A percentile compares a stretch with the other conserved stretches of the same genome.
Conservation (phyloP, 371 early-diverging fungal species). For the Mortierella sp. region DNA sequence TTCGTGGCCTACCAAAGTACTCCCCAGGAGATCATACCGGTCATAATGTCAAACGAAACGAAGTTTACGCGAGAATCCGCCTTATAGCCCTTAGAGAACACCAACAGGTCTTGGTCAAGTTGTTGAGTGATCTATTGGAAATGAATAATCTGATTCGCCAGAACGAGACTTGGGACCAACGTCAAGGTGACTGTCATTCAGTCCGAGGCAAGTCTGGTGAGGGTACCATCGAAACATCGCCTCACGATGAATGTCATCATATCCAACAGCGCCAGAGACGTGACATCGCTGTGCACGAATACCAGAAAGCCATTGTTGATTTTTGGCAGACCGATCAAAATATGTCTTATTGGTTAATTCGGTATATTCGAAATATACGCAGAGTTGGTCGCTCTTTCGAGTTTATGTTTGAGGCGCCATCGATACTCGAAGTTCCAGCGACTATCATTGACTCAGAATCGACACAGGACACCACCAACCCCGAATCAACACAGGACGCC, state of each 20-base stretch:
- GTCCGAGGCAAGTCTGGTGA: neutral
- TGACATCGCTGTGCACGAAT: constrained; percentile 2
- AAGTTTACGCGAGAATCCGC: constrained; percentile 25
- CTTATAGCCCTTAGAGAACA: constrained; percentile 32
- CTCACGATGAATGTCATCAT: neutral
- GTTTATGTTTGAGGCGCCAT: constrained; percentile 3
- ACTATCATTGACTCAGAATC: no score
- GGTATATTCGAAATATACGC: constrained; percentile 24
- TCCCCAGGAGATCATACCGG: constrained; percentile 22
- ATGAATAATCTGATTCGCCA: constrained; percentile 5
- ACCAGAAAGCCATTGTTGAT: constrained; percentile 16
- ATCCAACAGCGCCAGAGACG: constrained; percentile 4
- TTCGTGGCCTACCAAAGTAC: constrained; percentile 14
- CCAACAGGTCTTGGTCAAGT: constrained; percentile 18
- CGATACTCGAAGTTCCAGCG: no score
- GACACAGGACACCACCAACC: no score
- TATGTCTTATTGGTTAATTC: constrained; percentile 27
- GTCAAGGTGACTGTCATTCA: neutral
- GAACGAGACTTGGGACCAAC: neutral
- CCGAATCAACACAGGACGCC: no score
- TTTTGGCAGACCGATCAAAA: constrained; percentile 29
- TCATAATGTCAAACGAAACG: constrained; percentile 19
- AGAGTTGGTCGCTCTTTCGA: constrained; percentile 8
- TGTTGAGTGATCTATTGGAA: constrained; percentile 12
- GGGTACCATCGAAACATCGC: neutral